Conservation (phyloP, 257 asterid genomes). For the Henckelia pumila region DNA sequence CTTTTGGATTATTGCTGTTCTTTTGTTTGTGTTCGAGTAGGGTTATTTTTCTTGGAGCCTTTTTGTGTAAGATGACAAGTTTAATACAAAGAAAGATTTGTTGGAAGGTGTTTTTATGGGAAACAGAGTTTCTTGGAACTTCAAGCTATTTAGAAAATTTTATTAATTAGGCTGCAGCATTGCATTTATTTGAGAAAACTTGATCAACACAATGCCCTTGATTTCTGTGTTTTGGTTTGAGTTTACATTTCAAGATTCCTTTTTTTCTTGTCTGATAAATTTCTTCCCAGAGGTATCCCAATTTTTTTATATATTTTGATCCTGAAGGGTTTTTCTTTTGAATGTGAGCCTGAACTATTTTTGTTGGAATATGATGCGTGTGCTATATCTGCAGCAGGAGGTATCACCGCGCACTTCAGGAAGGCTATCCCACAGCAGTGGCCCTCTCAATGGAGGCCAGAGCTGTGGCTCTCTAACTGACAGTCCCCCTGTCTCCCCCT, state of each 20-base stretch:
- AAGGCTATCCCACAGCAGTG: constrained; percentile 95
- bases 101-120: constrained; percentile 30
- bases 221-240: constrained; percentile 29
- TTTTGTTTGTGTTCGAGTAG: constrained; percentile 16
- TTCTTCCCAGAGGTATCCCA: neutral
- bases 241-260: constrained; percentile 17
- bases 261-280: neutral
- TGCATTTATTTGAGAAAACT: constrained; percentile 34
- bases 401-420: constrained; percentile 99
- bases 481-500: constrained; percentile 95
- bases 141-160: constrained; percentile 28
- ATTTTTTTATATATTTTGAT: neutral
- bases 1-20: constrained; percentile 7
- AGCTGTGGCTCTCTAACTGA: constrained; percentile 76
- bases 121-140: constrained; percentile 46
- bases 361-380: constrained; percentile 13
- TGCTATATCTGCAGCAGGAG: constrained; percentile 69
- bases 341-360: neutral
- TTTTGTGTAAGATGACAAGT: neutral
- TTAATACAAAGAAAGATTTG: constrained; percentile 13
- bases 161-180: constrained; percentile 27
- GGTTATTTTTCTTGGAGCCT: neutral
- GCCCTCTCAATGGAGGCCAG: constrained; percentile 77
- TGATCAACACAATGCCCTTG: constrained; percentile 8
- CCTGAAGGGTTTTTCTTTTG: no score